Evolutionary conservation across 441 rosid species (phyloP), one percentile per base, ranked within the genome.

Genomic region (Populus hybrid): DNA sequence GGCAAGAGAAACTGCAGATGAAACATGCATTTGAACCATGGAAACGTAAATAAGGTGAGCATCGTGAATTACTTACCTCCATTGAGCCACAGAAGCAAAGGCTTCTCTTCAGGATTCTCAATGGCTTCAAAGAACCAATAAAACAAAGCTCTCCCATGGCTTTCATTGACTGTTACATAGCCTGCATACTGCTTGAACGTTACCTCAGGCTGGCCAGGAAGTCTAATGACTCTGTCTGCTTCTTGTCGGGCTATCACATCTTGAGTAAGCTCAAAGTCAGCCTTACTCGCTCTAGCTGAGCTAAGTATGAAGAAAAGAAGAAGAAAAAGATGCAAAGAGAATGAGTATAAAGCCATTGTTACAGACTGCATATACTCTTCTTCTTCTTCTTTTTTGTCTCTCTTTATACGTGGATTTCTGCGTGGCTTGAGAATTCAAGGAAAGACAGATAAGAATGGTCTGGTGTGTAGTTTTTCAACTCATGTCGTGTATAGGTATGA

Each of bases 81-180:
- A 80, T 93, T 93, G 84, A 93, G 90, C 97, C 97, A 93, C 34
- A 91, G 89, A 40, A 91, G 90, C 24, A 92, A 81, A 69, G 97
- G 97, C 20, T 86, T 87, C 10, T 82, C 63, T 63, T 80, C 36
- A 34, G 95, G 94, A 28, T 81, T 67, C 4, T 74, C 68, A 1
- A 82, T 76, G 36, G 97, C 94, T 81, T 93, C 93, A 61, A 93
- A 90, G 77, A 93, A 93, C 95, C 97, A 93, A 87, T 92, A 93
- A 74, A 91, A 93, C 82, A 93, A 86, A 64, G 94, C 93, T 84
- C 92, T 84, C 69, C 95, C 95, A 74, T 89, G 95, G 46, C 90
- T 28, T 28, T 28, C 30, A 28, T 28, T 28, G 30, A 28, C 30
- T 28, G 30, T 28, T 28, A 28, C 30, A 72, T 93, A 93, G 10